Evolutionary conservation across 2,329 filamentous ascomycete species (phyloP).

Genomic region (Neurospora sp.): DNA sequence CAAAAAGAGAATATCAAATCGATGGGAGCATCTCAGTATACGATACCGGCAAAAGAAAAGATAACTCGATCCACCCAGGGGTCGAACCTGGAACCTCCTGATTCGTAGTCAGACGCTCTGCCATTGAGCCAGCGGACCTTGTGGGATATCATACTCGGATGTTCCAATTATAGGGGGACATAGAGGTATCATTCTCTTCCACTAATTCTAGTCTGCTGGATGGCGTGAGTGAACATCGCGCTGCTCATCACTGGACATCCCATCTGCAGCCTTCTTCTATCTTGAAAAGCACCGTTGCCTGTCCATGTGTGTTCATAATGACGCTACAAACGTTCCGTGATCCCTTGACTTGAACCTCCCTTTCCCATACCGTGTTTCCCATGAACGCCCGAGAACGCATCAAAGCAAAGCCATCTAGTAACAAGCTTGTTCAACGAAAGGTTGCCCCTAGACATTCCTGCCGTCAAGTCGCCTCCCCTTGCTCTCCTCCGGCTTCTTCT

Average conservation of each 20-base stretch:
- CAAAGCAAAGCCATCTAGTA: constrained; percentile 1
- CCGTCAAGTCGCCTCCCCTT: constrained; percentile 13
- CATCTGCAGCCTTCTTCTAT: neutral
- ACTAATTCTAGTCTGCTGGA: neutral
- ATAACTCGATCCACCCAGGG: neutral
- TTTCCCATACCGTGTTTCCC: neutral
- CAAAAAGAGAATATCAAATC: neutral
- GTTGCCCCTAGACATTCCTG: neutral
- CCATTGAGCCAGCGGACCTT: neutral
- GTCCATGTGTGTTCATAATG: neutral
- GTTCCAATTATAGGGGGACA: neutral
- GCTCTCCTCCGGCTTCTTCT: constrained; percentile 7
- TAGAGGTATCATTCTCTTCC: neutral
- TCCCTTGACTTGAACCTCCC: neutral
- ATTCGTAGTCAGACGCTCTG: neutral
- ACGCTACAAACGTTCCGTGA: neutral
- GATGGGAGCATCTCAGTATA: neutral
- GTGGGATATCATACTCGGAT: neutral
- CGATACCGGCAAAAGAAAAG: neutral
- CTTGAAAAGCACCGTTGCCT: neutral
- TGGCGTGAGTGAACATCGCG: neutral
- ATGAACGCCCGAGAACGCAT: constrained; percentile 1
- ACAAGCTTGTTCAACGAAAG: neutral
- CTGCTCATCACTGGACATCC: neutral
- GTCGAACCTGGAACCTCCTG: neutral